Evolutionary conservation across 441 rosid species (phyloP), one percentile per base, ranked within the genome.

Genomic region (Gossypium lobatum): DNA sequence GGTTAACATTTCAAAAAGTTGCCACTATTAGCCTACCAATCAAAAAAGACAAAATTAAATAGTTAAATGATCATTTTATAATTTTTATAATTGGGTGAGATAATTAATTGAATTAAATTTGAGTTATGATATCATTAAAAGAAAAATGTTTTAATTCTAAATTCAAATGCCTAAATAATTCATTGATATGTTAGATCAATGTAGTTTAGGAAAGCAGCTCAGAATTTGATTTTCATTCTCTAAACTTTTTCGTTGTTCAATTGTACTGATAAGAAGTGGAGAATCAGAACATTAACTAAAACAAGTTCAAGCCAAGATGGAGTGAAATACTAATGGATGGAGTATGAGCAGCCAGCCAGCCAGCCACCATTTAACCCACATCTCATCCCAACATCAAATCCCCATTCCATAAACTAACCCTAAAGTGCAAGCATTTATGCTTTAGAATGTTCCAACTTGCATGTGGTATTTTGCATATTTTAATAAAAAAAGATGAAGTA

Each of bases 391-490:
- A 53, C 73, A 78, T 62, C 52, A 81, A 67, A 25, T 75, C 73
- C 64, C 65, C 60, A 70, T 50, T 57, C 71, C 46, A 25, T 10
- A 20, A 66, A 64, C 77, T 77, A 64, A 55, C 64, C 52, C 71
- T 72, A 77, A 81, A 88, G 86, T 70, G 76, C 21, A 74, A 73
- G 80, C 81, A 87, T 77, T 64, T 75, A 78, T 79, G 81, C 93
- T 87, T 84, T 77, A 73, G 86, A 89, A 83, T 82, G 86, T 87
- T 86, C 87, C 86, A 50, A 80, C 80, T 75, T 75, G 84, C 90
- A 87, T 86, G 89, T 85, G 86, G 78, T 76, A 75, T 73, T 70
- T 17, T 48, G 64, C 25, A 61, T 65, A 74, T 76, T 71, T 76
- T 79, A 70, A 71, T 48, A 82, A 80, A 79, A 73, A 73, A 80